phyloP scores from a whole-genome alignment of 768 basidiomycete genomes.

The Boletellus ananas region DNA sequence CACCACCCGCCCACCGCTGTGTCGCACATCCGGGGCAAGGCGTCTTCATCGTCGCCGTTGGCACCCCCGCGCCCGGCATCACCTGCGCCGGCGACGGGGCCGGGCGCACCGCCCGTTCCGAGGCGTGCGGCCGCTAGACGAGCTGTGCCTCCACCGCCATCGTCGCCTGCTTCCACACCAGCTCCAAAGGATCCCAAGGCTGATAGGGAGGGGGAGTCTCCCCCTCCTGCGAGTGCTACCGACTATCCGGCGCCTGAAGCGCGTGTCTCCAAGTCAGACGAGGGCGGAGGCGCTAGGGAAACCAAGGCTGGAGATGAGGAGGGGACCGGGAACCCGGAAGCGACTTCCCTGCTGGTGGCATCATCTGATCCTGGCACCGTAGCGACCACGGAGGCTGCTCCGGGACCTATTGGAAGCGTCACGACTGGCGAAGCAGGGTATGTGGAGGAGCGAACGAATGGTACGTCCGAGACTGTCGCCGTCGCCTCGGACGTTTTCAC shows the following conservation, averaged over 20 bases:
- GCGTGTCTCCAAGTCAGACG: background rate
- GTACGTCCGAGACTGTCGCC: background rate
- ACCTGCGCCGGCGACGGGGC: conserved; percentile 25
- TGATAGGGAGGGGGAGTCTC: background rate
- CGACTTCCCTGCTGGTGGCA: background rate
- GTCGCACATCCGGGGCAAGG: conserved; percentile 16
- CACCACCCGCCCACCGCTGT: background rate
- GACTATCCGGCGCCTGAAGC: background rate
- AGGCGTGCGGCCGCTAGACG: conserved; percentile 59
- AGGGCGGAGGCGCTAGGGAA: background rate
- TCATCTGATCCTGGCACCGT: background rate
- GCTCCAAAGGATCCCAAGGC: background rate
- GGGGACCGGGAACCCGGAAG: background rate
- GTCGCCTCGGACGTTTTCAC: background rate
- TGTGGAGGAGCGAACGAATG: background rate
- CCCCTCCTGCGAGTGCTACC: background rate
- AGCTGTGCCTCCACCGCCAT: conserved; percentile 26
- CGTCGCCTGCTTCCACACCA: background rate
- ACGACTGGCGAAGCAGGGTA: background rate
- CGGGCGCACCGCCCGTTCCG: conserved; percentile 54
- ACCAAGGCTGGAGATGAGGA: background rate
- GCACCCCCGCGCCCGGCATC: conserved; percentile 36
- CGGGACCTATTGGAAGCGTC: background rate
- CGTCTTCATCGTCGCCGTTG: conserved; percentile 25
- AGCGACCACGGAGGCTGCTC: background rate